phyloP scores from a whole-genome alignment of 129 eudicot genomes.

The Artemisia argyi region DNA sequence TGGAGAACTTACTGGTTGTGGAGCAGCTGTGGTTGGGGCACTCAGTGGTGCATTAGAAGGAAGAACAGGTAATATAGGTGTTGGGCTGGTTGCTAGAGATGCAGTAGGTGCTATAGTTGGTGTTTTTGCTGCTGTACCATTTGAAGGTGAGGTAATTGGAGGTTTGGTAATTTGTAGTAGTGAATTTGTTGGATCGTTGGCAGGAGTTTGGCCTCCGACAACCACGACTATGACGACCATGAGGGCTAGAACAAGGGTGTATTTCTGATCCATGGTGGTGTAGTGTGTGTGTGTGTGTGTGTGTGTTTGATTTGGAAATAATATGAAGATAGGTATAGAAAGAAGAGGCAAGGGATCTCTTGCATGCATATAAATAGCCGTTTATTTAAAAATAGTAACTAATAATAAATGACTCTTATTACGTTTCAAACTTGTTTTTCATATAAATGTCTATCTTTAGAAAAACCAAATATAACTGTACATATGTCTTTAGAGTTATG shows the following conservation, averaged over 20 bases:
- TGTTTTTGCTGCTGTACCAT: conserved; percentile 3
- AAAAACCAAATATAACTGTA: no score
- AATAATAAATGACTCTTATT: no score
- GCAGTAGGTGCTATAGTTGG: neutral
- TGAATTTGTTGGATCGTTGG: conserved; percentile 10
- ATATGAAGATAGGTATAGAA: conserved; percentile 9
- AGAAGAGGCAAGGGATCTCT: neutral
- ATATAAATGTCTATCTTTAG: no score
- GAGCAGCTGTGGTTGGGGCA: conserved; percentile 25
- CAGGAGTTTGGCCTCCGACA: conserved; percentile 35
- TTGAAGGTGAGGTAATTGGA: conserved; percentile 29
- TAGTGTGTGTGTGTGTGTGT: conserved; percentile 10
- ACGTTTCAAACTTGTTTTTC: no score
- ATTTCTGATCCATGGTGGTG: conserved; percentile 22
- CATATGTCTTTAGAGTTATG: no score
- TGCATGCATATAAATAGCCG: conserved; percentile 20
- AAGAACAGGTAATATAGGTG: conserved; percentile 4
- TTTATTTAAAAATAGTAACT: neutral
- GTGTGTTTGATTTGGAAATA: neutral
- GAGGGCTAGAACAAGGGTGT: conserved; percentile 3
- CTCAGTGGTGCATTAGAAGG: conserved; percentile 30
- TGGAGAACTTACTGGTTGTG: conserved; percentile 37
- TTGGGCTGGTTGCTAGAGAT: conserved; percentile 22
- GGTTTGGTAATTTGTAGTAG: conserved; percentile 7
- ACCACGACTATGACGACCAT: conserved; percentile 22